These are phyloP conservation scores for Vitis hybrid DNA, from an alignment of 177 flowering plant species.

Conservation along the genomic window DNA sequence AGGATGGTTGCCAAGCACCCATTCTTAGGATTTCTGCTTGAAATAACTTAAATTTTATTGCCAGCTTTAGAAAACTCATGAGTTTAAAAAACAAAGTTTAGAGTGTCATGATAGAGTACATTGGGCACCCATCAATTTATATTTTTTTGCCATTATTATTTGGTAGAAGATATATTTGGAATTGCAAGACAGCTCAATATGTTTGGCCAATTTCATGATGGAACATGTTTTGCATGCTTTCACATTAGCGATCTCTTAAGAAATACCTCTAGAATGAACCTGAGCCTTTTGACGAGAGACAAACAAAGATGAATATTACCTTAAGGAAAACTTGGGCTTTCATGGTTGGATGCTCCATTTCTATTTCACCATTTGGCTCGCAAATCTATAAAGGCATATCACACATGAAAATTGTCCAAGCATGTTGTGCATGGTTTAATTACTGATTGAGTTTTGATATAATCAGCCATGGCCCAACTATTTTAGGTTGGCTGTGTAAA, in stretches of 20 bases:
- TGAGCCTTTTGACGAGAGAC: not conserved
- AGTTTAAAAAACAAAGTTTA: too few species aligned
- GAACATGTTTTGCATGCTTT: not conserved
- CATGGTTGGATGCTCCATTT: not conserved
- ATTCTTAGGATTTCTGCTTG: too few species aligned
- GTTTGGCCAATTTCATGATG: not conserved
- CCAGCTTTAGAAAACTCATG: too few species aligned
- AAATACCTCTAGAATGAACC: not conserved
- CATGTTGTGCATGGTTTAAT: not conserved
- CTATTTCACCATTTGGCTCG: not conserved
- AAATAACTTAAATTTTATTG: too few species aligned
- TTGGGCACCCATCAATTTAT: too few species aligned
- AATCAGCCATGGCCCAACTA: not conserved
- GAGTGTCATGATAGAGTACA: too few species aligned
- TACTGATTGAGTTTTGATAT: not conserved
- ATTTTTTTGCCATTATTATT: too few species aligned
- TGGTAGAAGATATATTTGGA: not conserved
- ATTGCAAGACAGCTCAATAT: too few species aligned
- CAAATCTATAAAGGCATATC: not conserved
- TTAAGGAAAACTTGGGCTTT: not conserved
- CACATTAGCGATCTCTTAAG: not conserved
- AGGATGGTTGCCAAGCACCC: too few species aligned
- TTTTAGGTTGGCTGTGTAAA: not conserved
- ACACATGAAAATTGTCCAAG: not conserved
- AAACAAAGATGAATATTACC: not conserved